phyloP scores from a whole-genome alignment of 345 rosid genomes.

The Syzygium aromaticum region DNA sequence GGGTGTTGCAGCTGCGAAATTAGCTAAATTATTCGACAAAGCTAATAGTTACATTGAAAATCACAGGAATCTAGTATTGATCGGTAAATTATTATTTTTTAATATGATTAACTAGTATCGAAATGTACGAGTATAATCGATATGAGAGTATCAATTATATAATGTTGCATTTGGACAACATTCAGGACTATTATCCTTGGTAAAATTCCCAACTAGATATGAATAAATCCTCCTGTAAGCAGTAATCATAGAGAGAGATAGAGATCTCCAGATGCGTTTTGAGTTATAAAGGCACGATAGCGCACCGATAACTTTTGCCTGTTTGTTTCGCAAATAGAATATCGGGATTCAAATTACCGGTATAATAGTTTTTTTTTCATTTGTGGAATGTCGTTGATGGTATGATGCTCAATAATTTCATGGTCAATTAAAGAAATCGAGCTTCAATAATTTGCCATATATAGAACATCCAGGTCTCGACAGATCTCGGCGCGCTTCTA shows the following conservation, averaged over 20 bases:
- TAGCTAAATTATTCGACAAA: neutral
- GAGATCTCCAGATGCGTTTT: neutral
- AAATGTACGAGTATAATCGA: neutral
- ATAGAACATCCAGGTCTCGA: accelerated
- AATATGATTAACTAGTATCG: neutral
- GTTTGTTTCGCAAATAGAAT: neutral
- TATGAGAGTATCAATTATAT: no score
- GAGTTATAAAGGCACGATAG: neutral
- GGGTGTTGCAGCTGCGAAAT: neutral
- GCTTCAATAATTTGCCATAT: neutral
- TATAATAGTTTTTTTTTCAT: neutral
- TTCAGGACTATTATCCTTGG: neutral
- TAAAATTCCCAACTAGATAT: neutral
- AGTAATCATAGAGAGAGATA: neutral
- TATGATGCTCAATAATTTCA: accelerated
- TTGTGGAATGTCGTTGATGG: neutral
- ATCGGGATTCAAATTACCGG: neutral
- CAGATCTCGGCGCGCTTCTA: neutral
- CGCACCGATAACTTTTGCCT: accelerated
- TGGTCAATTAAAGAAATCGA: neutral
- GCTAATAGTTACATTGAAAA: neutral
- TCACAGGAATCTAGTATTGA: neutral
- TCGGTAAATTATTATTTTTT: neutral
- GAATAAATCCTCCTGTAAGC: accelerated
- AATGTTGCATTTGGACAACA: neutral